phyloP scores from a whole-genome alignment of 306 rosid genomes.

The Sophora flavescens region DNA sequence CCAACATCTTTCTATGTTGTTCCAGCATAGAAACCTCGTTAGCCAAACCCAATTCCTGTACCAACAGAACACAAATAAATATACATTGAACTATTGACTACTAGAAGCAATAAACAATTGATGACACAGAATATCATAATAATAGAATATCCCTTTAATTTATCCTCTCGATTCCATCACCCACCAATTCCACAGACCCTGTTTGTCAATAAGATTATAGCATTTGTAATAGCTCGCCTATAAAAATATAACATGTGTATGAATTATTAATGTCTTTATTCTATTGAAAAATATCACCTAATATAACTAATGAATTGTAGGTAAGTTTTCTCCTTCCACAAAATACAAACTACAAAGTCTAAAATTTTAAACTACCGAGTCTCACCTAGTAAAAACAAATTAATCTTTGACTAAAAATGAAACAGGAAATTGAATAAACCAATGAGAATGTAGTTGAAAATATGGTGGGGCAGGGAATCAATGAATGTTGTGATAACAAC shows the following conservation, averaged over 20 bases:
- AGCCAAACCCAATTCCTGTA: slow-evolving; percentile 73
- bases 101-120: neutral
- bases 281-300: too few species aligned
- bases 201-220: too few species aligned
- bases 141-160: neutral
- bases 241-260: too few species aligned
- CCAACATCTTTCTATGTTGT: slow-evolving; percentile 58
- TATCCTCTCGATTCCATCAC: neutral
- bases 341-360: neutral
- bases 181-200: neutral
- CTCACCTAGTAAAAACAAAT: neutral
- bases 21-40: slow-evolving; percentile 67
- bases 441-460: neutral
- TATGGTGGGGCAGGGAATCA: neutral
- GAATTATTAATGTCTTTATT: too few species aligned
- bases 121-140: neutral
- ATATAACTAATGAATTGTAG: too few species aligned
- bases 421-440: too few species aligned
- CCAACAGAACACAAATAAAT: neutral
- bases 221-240: too few species aligned
- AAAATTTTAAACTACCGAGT: neutral
- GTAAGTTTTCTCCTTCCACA: too few species aligned
- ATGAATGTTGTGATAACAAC: neutral
- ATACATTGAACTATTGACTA: neutral
- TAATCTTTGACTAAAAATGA: neutral